Evolutionary conservation across 305 asterid species (phyloP), one percentile per base, ranked within the genome.

Genomic region (Fraxinus sp.): DNA sequence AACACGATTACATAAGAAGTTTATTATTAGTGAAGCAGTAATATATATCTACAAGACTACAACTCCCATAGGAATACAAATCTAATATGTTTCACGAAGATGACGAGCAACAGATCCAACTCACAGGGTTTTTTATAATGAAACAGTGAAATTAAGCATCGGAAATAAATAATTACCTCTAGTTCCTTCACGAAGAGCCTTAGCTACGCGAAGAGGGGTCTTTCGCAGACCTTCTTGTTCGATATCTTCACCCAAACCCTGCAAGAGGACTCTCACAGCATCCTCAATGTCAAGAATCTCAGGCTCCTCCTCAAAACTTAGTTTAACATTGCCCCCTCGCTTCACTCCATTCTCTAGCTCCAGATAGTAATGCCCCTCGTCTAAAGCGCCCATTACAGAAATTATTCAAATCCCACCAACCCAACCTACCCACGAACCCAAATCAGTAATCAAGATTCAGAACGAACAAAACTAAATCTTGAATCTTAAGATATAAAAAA

Each of bases 191-290:
- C 87, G 39, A 3, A 94, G 89, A 66, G 98, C 98, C 86, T 93
- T 93, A 32, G 99, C 99, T 4, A 94, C 98, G n/a, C 99, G 98
- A 81, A 88, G 89, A 79, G 99, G 99, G 11, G 99, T 96, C 87
- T 90, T 91, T 1, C 39, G 82, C 37, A 96, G 80, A 24, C 98
- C 98, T 89, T 96, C 98, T 20, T 98, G 94, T 81, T 93, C 88
- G 81, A 94, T 72, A 86, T 96, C 99, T 84, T 96, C 99, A 52
- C 97, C 99, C 90, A 94, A 88, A 57, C 98, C 98, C 37, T 86
- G 92, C 90, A 96, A 87, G 4, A 96, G 89, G 41, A 94, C 92
- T 87, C 90, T 94, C 79, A 96, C 99, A 81, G 98, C 97, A 79
- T 90, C 94, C 80, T 92, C 91, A 86, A 94, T 95, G 72, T 88